Conservation (phyloP, 805 yeast genomes). For the Pichia nakasei region DNA sequence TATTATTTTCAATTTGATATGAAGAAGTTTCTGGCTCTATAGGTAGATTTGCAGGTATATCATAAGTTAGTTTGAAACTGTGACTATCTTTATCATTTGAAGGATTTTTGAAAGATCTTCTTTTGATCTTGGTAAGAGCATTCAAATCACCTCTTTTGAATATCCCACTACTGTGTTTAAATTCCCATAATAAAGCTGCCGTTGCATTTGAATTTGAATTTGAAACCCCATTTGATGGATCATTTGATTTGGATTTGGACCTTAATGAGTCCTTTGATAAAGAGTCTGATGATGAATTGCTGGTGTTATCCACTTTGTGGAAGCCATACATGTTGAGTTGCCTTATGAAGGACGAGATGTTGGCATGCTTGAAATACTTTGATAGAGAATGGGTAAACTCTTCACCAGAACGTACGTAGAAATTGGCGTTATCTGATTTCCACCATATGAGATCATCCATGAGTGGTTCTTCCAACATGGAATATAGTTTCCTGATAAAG, state of each 20-base stretch:
- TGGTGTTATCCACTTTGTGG: slow-evolving; percentile 54
- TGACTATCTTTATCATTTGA: slow-evolving; percentile 22
- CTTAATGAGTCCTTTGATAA: not conserved
- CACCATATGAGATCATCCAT: slow-evolving; percentile 80
- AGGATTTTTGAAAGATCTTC: slow-evolving; percentile 45
- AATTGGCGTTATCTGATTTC: slow-evolving; percentile 58
- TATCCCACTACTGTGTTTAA: slow-evolving; percentile 69
- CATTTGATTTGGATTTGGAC: not conserved
- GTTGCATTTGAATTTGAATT: not conserved
- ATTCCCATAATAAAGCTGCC: slow-evolving; percentile 93
- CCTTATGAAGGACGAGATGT: slow-evolving; percentile 69
- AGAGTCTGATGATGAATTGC: not conserved
- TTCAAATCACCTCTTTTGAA: slow-evolving; percentile 79
- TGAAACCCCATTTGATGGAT: slow-evolving; percentile 1
- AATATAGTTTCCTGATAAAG: slow-evolving; percentile 83
- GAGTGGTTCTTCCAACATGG: slow-evolving; percentile 75
- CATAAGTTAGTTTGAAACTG: slow-evolving; percentile 17
- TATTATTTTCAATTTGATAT: not conserved
- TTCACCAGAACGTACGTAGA: slow-evolving; percentile 76
- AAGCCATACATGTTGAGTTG: slow-evolving; percentile 80
- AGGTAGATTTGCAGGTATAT: slow-evolving; percentile 2
- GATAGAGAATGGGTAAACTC: slow-evolving; percentile 69
- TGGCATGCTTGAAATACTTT: slow-evolving; percentile 70
- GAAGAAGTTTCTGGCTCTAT: not conserved
- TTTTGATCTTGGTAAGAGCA: slow-evolving; percentile 62